phyloP scores from a whole-genome alignment of 1,284 basidiomycete species.

The Ganoderma multipileum region DNA sequence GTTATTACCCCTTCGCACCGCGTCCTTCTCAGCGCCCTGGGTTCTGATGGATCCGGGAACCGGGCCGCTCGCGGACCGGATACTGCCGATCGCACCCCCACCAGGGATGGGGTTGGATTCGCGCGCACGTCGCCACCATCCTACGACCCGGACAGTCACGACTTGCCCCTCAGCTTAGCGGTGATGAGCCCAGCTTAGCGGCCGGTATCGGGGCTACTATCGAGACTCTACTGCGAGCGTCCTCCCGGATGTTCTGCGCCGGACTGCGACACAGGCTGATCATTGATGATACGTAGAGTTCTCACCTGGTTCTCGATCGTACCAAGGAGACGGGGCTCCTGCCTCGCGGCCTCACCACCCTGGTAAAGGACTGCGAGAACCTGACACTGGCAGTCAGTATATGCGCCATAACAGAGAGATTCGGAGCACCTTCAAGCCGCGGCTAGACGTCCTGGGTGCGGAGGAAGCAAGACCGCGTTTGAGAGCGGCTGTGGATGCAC shows the following conservation, averaged over 20 bases:
- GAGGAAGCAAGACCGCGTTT: conserved; percentile 22
- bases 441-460: conserved; percentile 8
- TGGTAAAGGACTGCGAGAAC: conserved; percentile 85
- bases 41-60: no score
- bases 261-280: not conserved
- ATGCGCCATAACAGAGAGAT: no score
- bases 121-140: no score
- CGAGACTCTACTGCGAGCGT: not conserved
- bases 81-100: no score
- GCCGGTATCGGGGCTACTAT: no score
- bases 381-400: conserved; percentile 44
- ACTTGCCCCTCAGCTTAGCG: no score
- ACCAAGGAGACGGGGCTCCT: conserved; percentile 88
- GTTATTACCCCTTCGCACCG: no score
- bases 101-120: no score
- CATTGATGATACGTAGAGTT: not conserved
- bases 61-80: no score
- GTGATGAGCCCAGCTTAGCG: not conserved
- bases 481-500: conserved; percentile 19
- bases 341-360: conserved; percentile 73
- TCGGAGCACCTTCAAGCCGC: conserved; percentile 33
- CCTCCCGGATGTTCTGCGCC: not conserved
- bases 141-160: no score
- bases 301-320: conserved; percentile 86
- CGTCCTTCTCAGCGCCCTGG: no score